Evolutionary conservation across 768 basidiomycete species (phyloP).

Genomic region (Rhizopogon salebrosus): DNA sequence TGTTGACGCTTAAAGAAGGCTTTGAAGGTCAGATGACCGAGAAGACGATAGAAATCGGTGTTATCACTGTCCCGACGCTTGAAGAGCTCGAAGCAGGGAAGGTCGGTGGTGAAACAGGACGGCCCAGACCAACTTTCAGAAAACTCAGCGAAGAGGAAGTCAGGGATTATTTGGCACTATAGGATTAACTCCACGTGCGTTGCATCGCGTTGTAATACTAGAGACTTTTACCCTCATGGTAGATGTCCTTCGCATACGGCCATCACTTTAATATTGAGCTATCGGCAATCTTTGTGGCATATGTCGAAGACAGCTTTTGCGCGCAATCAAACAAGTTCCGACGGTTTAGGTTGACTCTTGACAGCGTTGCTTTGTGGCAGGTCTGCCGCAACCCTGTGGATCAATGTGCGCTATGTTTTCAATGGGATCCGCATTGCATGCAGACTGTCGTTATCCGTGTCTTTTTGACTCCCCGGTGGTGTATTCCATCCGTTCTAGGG

Average conservation of each 20-base stretch:
- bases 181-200: conserved; percentile 32
- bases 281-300: neutral
- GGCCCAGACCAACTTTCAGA: conserved; percentile 85
- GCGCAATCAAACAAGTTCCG: neutral
- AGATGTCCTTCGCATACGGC: neutral
- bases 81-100: conserved; percentile 57
- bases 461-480: neutral
- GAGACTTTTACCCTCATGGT: neutral
- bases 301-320: neutral
- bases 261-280: neutral
- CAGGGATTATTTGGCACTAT: conserved; percentile 88
- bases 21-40: conserved; percentile 99
- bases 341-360: neutral
- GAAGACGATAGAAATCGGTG: conserved; percentile 98
- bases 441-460: neutral
- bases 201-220: conserved; percentile 3
- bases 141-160: conserved; percentile 97
- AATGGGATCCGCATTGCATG: neutral
- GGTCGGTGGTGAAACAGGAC: conserved; percentile 60
- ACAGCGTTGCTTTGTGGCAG: neutral
- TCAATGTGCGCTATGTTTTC: neutral
- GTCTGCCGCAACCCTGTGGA: neutral
- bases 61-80: conserved; percentile 82
- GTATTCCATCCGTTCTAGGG: neutral
- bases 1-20: conserved; percentile 96